Conservation (phyloP, 2,329 filamentous ascomycete species). For the Penicillium brevicompactum region DNA sequence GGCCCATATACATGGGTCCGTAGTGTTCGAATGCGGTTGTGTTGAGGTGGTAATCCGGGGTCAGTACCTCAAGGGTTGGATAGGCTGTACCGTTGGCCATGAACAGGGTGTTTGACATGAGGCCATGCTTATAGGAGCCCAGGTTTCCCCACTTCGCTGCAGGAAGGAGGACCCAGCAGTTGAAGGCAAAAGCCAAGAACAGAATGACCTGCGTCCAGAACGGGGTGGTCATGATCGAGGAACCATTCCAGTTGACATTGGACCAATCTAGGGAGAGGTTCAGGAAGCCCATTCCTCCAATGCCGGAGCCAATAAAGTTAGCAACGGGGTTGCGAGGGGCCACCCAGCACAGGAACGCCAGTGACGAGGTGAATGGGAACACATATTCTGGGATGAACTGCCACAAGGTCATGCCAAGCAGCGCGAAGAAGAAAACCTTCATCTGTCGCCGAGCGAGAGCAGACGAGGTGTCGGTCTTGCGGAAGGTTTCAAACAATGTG, state of each 20-base stretch:
- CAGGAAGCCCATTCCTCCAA: slow-evolving; percentile 65
- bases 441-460: slow-evolving; percentile 56
- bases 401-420: slow-evolving; percentile 59
- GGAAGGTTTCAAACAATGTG: slow-evolving; percentile 58
- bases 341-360: slow-evolving; percentile 66
- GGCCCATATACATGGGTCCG: slow-evolving; percentile 60
- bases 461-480: slow-evolving; percentile 53
- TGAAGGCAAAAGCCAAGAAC: slow-evolving; percentile 58
- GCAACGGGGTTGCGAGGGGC: slow-evolving; percentile 59
- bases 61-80: slow-evolving; percentile 47
- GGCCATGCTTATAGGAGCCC: slow-evolving; percentile 53
- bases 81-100: slow-evolving; percentile 53
- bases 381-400: slow-evolving; percentile 64
- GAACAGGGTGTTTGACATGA: slow-evolving; percentile 63
- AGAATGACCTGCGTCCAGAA: slow-evolving; percentile 64
- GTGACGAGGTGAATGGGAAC: slow-evolving; percentile 61
- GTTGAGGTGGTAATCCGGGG: slow-evolving; percentile 52
- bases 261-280: slow-evolving; percentile 65
- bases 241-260: slow-evolving; percentile 57
- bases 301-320: slow-evolving; percentile 63
- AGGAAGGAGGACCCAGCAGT: slow-evolving; percentile 61
- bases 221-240: slow-evolving; percentile 54
- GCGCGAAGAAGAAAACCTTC: slow-evolving; percentile 57
- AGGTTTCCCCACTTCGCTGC: slow-evolving; percentile 61
- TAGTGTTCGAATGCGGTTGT: slow-evolving; percentile 49